Conservation (phyloP, 2,329 filamentous ascomycete genomes). For the Talaromyces albobiverticillius region DNA sequence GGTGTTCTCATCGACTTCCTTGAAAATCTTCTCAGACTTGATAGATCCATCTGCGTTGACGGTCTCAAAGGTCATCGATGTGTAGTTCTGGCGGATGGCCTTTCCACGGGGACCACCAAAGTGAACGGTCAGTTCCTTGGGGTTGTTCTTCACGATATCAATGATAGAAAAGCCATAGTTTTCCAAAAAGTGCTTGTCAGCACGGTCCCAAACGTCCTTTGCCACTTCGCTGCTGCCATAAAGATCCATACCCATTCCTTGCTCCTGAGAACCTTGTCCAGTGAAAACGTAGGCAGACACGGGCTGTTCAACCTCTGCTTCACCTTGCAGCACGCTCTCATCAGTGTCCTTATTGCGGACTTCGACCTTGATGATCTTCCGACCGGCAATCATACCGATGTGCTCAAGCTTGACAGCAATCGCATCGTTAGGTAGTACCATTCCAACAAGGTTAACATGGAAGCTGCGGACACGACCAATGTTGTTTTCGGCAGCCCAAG, state of each 20-base stretch:
- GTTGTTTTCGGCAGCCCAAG: constrained; percentile 98
- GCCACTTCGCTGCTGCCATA: constrained; percentile 92
- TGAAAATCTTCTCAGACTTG: constrained; percentile 99
- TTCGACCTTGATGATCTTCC: constrained; percentile 99
- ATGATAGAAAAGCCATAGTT: constrained; percentile 99
- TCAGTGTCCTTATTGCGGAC: constrained; percentile 93
- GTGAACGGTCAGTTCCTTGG: constrained; percentile 96
- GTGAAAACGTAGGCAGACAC: constrained; percentile 97
- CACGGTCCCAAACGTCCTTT: constrained; percentile 95
- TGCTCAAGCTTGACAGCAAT: constrained; percentile 95
- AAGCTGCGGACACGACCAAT: constrained; percentile 96
- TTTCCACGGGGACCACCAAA: constrained; percentile 97
- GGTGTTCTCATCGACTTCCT: constrained; percentile 89
- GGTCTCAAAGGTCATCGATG: constrained; percentile 99
- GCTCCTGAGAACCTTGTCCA: constrained; percentile 95
- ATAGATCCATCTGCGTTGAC: constrained; percentile 85
- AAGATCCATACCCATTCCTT: constrained; percentile 99
- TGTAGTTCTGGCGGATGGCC: constrained; percentile 97
- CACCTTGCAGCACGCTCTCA: constrained; percentile 91
- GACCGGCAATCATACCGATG: constrained; percentile 93
- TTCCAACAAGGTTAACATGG: constrained; percentile 93
- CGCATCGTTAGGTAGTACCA: constrained; percentile 96
- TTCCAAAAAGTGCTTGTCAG: constrained; percentile 96
- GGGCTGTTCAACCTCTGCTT: constrained; percentile 96
- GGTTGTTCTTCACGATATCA: constrained; percentile 99